Evolutionary conservation across 352 stramenopile species (phyloP).

Genomic region (Elongisporangium anandrum): DNA sequence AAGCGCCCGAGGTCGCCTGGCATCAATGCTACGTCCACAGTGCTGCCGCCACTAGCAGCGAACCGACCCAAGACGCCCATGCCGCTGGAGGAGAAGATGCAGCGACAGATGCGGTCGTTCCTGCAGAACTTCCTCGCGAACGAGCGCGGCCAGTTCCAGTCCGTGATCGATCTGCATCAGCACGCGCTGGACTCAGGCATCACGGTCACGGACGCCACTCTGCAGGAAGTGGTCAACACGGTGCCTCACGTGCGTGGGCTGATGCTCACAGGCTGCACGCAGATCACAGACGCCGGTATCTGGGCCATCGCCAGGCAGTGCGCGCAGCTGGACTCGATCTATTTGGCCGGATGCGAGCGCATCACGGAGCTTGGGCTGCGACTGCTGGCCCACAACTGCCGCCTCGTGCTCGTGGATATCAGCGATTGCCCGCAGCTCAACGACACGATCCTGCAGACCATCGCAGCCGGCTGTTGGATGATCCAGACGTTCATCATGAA

Average conservation of each 20-base stretch:
- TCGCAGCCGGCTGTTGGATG: constrained; percentile 86
- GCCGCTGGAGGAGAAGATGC: constrained; percentile 54
- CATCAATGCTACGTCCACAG: constrained; percentile 1
- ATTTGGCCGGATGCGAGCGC: constrained; percentile 65
- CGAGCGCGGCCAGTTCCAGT: constrained; percentile 63
- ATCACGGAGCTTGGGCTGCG: constrained; percentile 89
- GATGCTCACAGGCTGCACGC: constrained; percentile 51
- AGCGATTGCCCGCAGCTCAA: constrained; percentile 82
- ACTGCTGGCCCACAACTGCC: constrained; percentile 85
- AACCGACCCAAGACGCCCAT: constrained; percentile 13
- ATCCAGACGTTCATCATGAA: constrained; percentile 80
- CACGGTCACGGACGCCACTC: constrained; percentile 83
- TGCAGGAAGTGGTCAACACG: constrained; percentile 86
- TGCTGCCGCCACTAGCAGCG: background rate
- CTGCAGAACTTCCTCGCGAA: constrained; percentile 89
- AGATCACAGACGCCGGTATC: constrained; percentile 87
- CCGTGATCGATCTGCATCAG: constrained; percentile 77
- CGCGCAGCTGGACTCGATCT: constrained; percentile 60
- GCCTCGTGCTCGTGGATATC: constrained; percentile 75
- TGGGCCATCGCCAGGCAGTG: constrained; percentile 85
- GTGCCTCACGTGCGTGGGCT: constrained; percentile 68
- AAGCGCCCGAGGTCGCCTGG: constrained; percentile 23
- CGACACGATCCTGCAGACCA: constrained; percentile 78
- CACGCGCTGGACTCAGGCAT: constrained; percentile 86
- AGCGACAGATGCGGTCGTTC: constrained; percentile 86